These are phyloP conservation scores for Cubamyces lactineus DNA, from an alignment of 768 basidiomycete genomes.

Conservation along the genomic window DNA sequence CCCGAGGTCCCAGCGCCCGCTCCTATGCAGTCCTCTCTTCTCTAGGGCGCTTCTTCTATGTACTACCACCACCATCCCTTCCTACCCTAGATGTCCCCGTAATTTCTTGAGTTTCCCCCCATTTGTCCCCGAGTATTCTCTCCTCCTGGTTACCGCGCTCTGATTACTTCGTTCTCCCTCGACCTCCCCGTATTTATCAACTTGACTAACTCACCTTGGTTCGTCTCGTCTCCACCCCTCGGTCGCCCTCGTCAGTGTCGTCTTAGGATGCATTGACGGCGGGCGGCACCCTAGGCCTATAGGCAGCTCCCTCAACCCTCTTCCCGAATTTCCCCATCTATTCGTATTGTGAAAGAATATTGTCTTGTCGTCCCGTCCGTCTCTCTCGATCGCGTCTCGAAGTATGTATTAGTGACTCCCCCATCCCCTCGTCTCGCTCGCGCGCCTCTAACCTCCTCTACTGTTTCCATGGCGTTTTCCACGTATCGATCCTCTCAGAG, in stretches of 20 bases:
- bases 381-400: background rate
- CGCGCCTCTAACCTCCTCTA: background rate
- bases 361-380: background rate
- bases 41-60: slow-evolving; percentile 7
- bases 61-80: slow-evolving; percentile 9
- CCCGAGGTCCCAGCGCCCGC: slow-evolving; percentile 4
- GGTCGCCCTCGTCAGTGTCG: background rate
- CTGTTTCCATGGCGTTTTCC: slow-evolving; percentile 19
- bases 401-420: slow-evolving; percentile 13
- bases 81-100: slow-evolving; percentile 17
- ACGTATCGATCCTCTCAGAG: background rate
- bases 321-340: slow-evolving; percentile 1
- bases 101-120: slow-evolving; percentile 17
- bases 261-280: background rate
- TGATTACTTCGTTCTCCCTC: background rate
- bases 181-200: slow-evolving; percentile 18
- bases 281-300: no score
- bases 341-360: slow-evolving; percentile 18
- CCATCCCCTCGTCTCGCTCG: slow-evolving; percentile 1
- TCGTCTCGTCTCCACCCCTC: slow-evolving; percentile 2
- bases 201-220: slow-evolving; percentile 21
- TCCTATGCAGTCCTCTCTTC: slow-evolving; percentile 18
- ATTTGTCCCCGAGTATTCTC: background rate
- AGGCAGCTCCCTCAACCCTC: background rate
- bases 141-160: background rate